Percentiles rank a stretch among this genome's conserved stretches.
Conservation (phyloP, 75 land plant genomes). For the Pinus taeda region DNA sequence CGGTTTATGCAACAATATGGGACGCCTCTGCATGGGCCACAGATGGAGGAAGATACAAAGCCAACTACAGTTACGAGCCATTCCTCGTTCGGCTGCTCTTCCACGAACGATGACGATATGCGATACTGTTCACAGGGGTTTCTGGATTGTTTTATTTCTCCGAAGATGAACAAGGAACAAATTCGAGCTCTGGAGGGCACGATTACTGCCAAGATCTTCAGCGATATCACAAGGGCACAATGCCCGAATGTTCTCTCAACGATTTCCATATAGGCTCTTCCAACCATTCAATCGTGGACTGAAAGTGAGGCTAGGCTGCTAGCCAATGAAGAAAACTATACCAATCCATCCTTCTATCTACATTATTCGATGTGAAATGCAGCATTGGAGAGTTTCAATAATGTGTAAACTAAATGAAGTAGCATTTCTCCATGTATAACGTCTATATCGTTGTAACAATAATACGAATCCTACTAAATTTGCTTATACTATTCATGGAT, state of each 20-base stretch:
- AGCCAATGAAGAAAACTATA: too few relatives aligned
- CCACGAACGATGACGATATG: background rate
- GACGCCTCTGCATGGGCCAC: slow-evolving; percentile 57
- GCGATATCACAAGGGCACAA: slow-evolving; percentile 23
- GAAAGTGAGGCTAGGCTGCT: too few relatives aligned
- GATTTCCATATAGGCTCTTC: background rate
- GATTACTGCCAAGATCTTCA: slow-evolving; percentile 32
- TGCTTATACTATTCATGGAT: too few relatives aligned
- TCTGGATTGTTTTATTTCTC: background rate
- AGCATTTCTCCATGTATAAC: too few relatives aligned
- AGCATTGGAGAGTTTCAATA: too few relatives aligned
- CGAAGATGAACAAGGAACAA: slow-evolving; percentile 16
- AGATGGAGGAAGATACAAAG: slow-evolving; percentile 37
- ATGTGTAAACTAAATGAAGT: too few relatives aligned
- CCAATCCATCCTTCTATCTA: too few relatives aligned
- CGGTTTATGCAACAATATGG: slow-evolving; percentile 48
- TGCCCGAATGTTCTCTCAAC: slow-evolving; percentile 24
- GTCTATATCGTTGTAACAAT: too few relatives aligned
- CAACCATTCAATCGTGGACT: too few relatives aligned
- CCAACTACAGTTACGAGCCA: slow-evolving; percentile 33
- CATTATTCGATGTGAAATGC: too few relatives aligned
- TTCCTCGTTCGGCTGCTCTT: slow-evolving; percentile 33
- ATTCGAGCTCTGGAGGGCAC: slow-evolving; percentile 17
- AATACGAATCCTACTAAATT: too few relatives aligned
- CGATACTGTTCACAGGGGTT: background rate